These are phyloP conservation scores for Colletotrichum plurivorum DNA, from an alignment of 2,329 filamentous ascomycete genomes.

Conservation along the genomic window DNA sequence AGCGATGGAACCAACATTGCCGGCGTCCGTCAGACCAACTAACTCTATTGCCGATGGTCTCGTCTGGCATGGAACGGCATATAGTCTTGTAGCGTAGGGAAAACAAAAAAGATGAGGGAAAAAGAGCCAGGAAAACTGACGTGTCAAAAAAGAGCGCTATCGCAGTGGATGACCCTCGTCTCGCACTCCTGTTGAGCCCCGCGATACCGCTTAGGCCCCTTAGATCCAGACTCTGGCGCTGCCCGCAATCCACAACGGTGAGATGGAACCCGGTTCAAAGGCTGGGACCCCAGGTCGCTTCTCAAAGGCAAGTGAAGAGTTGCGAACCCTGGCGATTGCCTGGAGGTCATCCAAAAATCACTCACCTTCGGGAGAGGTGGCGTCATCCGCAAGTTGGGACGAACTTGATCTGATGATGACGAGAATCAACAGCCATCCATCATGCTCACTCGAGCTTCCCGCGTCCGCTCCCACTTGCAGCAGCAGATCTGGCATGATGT, in stretches of 20 bases:
- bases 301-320: not conserved
- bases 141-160: too few relatives aligned
- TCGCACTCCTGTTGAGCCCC: conserved; percentile 10
- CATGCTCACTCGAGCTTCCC: conserved; percentile 1
- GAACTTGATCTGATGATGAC: conserved; percentile 31
- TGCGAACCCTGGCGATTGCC: not conserved
- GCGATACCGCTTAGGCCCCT: conserved; percentile 24
- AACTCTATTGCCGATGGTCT: conserved; percentile 1
- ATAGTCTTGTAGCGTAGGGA: too few relatives aligned
- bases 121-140: too few relatives aligned
- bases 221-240: conserved; percentile 7
- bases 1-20: conserved; percentile 5
- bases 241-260: conserved; percentile 8
- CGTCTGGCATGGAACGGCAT: not conserved
- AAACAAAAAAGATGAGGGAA: too few relatives aligned
- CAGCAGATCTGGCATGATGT: conserved; percentile 38
- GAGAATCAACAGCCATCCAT: conserved; percentile 7
- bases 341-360: conserved; percentile 1
- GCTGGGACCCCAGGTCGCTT: conserved; percentile 6
- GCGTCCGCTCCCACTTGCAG: conserved; percentile 31
- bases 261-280: not conserved
- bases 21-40: conserved; percentile 20
- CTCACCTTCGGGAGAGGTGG: conserved; percentile 6
- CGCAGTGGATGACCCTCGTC: not conserved
- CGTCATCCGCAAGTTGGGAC: conserved; percentile 33